Evolutionary conservation across 306 rosid species (phyloP).

Genomic region (Cyamopsis tetragonoloba): DNA sequence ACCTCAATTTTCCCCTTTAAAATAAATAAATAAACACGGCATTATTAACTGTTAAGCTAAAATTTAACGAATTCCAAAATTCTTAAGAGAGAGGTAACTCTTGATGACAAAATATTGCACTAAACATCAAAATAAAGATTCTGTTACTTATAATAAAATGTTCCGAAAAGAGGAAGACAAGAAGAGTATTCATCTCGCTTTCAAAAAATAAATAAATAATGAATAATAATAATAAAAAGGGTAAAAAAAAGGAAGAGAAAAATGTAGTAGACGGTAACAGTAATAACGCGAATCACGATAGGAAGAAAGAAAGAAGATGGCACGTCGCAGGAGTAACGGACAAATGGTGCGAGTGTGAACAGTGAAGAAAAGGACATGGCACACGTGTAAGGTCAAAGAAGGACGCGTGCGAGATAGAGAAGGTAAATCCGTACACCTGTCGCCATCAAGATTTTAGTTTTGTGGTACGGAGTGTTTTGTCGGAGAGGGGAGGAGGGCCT

Average conservation of each 20-base stretch:
- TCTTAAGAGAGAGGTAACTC: too few species aligned
- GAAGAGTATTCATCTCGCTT: too few species aligned
- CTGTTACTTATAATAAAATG: too few species aligned
- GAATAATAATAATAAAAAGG: too few species aligned
- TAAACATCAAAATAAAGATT: too few species aligned
- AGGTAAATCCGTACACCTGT: slow-evolving; percentile 35
- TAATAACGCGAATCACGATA: slow-evolving; percentile 40
- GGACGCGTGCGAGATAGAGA: slow-evolving; percentile 27
- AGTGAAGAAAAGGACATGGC: slow-evolving; percentile 25
- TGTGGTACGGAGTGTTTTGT: slow-evolving; percentile 25
- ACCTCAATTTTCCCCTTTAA: too few species aligned
- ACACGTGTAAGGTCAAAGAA: slow-evolving; percentile 49
- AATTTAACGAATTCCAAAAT: too few species aligned
- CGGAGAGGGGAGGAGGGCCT: not conserved
- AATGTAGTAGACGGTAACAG: not conserved
- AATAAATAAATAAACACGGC: too few species aligned
- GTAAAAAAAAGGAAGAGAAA: not conserved
- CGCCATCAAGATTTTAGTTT: not conserved
- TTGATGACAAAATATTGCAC: too few species aligned
- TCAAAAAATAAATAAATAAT: too few species aligned
- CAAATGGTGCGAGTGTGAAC: not conserved
- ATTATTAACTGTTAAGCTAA: too few species aligned
- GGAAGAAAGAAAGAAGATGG: not conserved
- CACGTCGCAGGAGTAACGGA: slow-evolving; percentile 3
- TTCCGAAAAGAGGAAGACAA: too few species aligned